phyloP scores from a whole-genome alignment of 352 stramenopile genomes.

The Phytopythium cucurbitacearum region DNA sequence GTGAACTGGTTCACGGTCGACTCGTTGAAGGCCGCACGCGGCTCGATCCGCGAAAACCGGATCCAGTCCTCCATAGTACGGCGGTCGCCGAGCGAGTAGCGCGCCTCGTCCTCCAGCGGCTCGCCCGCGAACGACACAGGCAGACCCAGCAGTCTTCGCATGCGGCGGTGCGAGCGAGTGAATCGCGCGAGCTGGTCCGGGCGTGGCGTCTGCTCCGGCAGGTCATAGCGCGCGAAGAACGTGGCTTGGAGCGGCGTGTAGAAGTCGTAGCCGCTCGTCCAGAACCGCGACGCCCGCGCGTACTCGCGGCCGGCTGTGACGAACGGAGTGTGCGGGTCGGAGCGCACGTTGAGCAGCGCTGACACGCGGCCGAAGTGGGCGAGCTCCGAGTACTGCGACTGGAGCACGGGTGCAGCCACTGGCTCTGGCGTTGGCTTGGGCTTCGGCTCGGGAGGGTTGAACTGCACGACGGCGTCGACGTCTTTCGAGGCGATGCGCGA shows the following conservation, averaged over 20 bases:
- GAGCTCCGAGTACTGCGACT: conserved; percentile 76
- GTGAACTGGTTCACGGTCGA: conserved; percentile 87
- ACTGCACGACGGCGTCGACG: conserved; percentile 60
- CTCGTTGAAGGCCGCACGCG: conserved; percentile 53
- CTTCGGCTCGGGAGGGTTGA: conserved; percentile 67
- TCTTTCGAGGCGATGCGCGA: conserved; percentile 74
- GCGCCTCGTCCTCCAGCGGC: conserved; percentile 25
- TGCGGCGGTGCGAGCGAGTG: conserved; percentile 48
- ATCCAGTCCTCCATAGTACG: conserved; percentile 58
- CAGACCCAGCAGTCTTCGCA: conserved; percentile 57
- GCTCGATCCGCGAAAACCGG: conserved; percentile 63
- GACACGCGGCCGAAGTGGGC: conserved; percentile 74
- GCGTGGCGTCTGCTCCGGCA: conserved; percentile 10
- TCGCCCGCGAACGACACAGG: conserved; percentile 31
- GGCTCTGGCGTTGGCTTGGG: conserved; percentile 21
- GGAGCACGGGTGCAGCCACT: conserved; percentile 46
- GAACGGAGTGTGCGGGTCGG: conserved; percentile 63
- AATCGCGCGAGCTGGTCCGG: conserved; percentile 14
- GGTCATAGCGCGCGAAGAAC: conserved; percentile 62
- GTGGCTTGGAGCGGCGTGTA: conserved; percentile 66
- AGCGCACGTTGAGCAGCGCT: conserved; percentile 61
- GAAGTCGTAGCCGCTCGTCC: conserved; percentile 84
- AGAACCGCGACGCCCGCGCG: conserved; percentile 75
- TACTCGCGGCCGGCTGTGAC: conserved; percentile 69
- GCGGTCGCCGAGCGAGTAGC: conserved; percentile 40